Conservation (phyloP, 257 asterid genomes). For the Fraxinus pennsylvanica region DNA sequence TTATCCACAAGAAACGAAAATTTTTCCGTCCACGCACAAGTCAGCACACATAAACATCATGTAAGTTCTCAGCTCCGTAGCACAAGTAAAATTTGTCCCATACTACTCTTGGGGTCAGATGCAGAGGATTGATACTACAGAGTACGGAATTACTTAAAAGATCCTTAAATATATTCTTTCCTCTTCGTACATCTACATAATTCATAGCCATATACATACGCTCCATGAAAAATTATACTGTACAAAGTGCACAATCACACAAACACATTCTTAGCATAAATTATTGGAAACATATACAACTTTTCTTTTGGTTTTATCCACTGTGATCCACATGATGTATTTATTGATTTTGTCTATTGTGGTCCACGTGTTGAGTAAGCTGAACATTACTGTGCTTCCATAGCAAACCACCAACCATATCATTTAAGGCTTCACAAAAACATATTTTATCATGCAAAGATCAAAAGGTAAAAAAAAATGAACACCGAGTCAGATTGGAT, state of each 20-base stretch:
- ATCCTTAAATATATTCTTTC: neutral
- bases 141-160: neutral
- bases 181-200: neutral
- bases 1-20: neutral
- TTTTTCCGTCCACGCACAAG: neutral
- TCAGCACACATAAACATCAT: neutral
- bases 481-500: slow-evolving; percentile 3
- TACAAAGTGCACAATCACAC: neutral
- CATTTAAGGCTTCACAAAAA: slow-evolving; percentile 21
- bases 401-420: slow-evolving; percentile 1
- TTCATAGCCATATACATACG: neutral
- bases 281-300: neutral
- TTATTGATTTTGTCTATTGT: neutral
- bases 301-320: neutral
- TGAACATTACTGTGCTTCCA: neutral
- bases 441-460: neutral
- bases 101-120: neutral
- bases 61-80: neutral
- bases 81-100: neutral
- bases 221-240: neutral
- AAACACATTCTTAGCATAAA: neutral
- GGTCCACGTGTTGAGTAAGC: neutral
- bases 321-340: neutral
- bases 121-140: neutral
- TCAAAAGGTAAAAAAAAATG: neutral